Evolutionary conservation across 768 basidiomycete genomes (phyloP).

Genomic region (Boletus rufocinnamomeus): DNA sequence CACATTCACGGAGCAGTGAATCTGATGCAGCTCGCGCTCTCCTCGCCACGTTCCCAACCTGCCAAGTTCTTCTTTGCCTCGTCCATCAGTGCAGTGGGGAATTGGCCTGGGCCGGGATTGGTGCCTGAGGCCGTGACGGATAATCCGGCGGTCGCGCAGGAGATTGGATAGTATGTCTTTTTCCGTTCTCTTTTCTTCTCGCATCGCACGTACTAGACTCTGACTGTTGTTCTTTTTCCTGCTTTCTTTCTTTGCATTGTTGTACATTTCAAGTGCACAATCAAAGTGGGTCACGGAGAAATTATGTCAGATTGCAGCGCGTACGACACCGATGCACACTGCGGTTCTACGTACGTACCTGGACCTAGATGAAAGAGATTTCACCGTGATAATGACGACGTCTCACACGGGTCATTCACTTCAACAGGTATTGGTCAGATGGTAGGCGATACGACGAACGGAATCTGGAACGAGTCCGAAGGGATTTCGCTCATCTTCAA

Average conservation of each 20-base stretch:
- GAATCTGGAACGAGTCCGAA: conserved; percentile 58
- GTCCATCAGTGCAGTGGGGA: conserved; percentile 40
- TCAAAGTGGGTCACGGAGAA: conserved; percentile 59
- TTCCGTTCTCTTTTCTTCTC: background rate
- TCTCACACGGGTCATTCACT: conserved; percentile 2
- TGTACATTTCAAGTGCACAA: conserved; percentile 21
- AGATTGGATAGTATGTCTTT: conserved; percentile 33
- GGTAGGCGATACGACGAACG: conserved; percentile 50
- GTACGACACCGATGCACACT: conserved; percentile 24
- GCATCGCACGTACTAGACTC: no score
- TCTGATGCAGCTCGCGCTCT: conserved; percentile 49
- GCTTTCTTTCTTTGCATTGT: background rate
- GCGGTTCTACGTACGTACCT: conserved; percentile 25
- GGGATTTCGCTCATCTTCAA: conserved; percentile 33
- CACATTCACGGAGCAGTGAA: conserved; percentile 53
- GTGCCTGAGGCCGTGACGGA: conserved; percentile 29
- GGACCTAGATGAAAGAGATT: background rate
- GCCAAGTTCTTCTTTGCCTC: conserved; percentile 55
- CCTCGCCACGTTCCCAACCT: conserved; percentile 34
- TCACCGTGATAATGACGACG: background rate
- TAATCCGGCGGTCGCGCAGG: conserved; percentile 34
- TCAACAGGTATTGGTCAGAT: conserved; percentile 54
- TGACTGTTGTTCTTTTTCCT: background rate
- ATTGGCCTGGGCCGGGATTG: conserved; percentile 22
- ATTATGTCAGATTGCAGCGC: conserved; percentile 45